A percentile compares a stretch with the other conserved stretches of the same genome.
phyloP scores from a whole-genome alignment of 257 asterid species.

The Solanum etuberosum region DNA sequence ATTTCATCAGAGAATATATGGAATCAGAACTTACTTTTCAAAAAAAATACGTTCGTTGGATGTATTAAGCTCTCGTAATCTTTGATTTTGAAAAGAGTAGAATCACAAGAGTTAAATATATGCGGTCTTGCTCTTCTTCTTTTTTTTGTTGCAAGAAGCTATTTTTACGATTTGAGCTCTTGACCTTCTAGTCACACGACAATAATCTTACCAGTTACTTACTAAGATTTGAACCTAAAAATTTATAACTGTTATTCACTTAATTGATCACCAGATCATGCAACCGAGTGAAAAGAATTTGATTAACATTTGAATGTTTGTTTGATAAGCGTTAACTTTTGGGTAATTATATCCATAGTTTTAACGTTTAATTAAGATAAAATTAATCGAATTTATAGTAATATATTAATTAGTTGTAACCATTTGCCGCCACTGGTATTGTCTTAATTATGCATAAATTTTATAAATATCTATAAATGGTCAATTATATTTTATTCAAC shows the following conservation, averaged over 20 bases:
- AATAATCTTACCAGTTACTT: too few relatives aligned
- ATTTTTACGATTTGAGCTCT: not conserved
- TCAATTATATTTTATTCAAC: not conserved
- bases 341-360: not conserved
- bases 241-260: not conserved
- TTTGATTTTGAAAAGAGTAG: not conserved
- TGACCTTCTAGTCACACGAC: too few relatives aligned
- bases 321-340: not conserved
- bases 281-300: not conserved
- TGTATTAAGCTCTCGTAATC: not conserved
- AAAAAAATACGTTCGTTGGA: accelerated
- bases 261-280: not conserved
- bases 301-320: not conserved
- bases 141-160: not conserved
- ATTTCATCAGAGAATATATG: not conserved
- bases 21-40: not conserved
- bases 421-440: not conserved
- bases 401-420: not conserved
- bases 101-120: too few relatives aligned
- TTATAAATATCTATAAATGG: not conserved
- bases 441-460: not conserved
- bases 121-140: not conserved
- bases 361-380: not conserved
- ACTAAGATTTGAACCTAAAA: not conserved
- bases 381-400: not conserved